These are phyloP conservation scores for Neocatenulostroma microsporum DNA, from an alignment of 2,329 filamentous ascomycete genomes.

Conservation along the genomic window DNA sequence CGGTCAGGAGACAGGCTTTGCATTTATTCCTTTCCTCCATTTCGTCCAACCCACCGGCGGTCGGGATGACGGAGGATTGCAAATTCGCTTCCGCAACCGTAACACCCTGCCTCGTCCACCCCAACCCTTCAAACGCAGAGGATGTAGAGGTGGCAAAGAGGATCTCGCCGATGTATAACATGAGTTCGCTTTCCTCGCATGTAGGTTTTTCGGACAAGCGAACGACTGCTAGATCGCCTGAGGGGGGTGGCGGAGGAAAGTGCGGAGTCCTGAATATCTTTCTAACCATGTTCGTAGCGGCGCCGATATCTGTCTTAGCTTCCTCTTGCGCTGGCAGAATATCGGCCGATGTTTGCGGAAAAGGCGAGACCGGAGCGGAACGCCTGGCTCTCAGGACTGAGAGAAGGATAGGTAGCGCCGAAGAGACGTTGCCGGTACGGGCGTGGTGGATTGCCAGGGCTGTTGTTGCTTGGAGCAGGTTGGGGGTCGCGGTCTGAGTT, in stretches of 20 bases:
- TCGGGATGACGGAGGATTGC: slow-evolving; percentile 7
- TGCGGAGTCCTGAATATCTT: slow-evolving; percentile 29
- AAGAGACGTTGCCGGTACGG: slow-evolving; percentile 54
- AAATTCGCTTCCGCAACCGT: slow-evolving; percentile 60
- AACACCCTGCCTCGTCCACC: slow-evolving; percentile 85
- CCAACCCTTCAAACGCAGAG: slow-evolving; percentile 58
- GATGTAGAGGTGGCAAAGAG: slow-evolving; percentile 59
- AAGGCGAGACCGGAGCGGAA: slow-evolving; percentile 41
- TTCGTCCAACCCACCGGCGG: slow-evolving; percentile 3
- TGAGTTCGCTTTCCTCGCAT: slow-evolving; percentile 79
- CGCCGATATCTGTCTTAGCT: slow-evolving; percentile 18
- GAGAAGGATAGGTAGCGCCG: slow-evolving; percentile 74
- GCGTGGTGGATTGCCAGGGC: slow-evolving; percentile 73
- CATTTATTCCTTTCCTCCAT: slow-evolving; percentile 53
- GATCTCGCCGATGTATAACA: slow-evolving; percentile 90
- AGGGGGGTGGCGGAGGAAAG: slow-evolving; percentile 63
- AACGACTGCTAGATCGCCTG: slow-evolving; percentile 60
- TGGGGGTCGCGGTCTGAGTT: slow-evolving; percentile 52
- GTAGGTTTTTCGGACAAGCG: slow-evolving; percentile 49
- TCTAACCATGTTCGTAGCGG: slow-evolving; percentile 23
- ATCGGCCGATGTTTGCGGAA: slow-evolving; percentile 19
- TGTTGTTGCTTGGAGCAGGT: slow-evolving; percentile 67
- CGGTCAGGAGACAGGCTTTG: slow-evolving; percentile 66
- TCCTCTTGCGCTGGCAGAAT: slow-evolving; percentile 19
- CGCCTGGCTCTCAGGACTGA: slow-evolving; percentile 75